Evolutionary conservation across 1,284 basidiomycete genomes (phyloP).

Genomic region (Sphaerobolus stellatus): DNA sequence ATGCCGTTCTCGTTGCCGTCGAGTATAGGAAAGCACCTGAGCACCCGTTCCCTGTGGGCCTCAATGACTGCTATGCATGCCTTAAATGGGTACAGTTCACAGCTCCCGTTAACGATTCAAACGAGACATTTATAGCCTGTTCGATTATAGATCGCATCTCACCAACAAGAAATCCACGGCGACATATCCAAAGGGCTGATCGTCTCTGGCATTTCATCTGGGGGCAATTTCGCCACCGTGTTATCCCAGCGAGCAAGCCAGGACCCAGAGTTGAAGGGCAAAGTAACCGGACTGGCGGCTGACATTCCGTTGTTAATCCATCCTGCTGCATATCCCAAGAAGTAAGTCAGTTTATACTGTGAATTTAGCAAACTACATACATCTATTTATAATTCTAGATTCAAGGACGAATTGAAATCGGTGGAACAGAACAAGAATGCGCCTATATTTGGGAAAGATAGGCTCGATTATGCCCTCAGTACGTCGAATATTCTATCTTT

Average conservation of each 20-base stretch:
- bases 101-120: too few species aligned
- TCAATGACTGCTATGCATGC: slow-evolving; percentile 37
- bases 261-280: slow-evolving; percentile 12
- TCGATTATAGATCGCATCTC: too few species aligned
- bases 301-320: slow-evolving; percentile 14
- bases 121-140: too few species aligned
- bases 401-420: neutral
- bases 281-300: slow-evolving; percentile 17
- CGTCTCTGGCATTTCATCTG: slow-evolving; percentile 64
- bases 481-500: neutral
- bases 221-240: slow-evolving; percentile 38
- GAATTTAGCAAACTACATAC: neutral
- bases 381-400: neutral
- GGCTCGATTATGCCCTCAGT: too few species aligned
- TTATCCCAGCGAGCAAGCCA: slow-evolving; percentile 15
- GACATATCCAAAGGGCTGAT: slow-evolving; percentile 38
- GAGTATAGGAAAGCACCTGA: slow-evolving; percentile 42
- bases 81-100: slow-evolving; percentile 30
- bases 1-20: slow-evolving; percentile 27
- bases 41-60: slow-evolving; percentile 36
- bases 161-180: neutral
- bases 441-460: neutral
- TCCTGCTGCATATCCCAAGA: slow-evolving; percentile 13
- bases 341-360: neutral
- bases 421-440: neutral